Conservation (phyloP, 75 land plant genomes). For the Ceratopteris richardii region DNA sequence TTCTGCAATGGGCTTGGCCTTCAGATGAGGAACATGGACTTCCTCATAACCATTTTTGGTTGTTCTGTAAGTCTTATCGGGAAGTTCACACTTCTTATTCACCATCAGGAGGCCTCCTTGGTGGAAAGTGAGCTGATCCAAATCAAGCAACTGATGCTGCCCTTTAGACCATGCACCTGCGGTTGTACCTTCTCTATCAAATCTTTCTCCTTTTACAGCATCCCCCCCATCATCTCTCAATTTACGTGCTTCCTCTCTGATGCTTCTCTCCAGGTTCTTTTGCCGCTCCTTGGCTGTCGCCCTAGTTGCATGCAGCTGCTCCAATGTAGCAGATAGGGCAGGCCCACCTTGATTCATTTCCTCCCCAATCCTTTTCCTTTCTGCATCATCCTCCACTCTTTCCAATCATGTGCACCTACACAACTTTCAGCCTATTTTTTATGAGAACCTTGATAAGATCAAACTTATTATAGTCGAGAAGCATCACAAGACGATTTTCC, state of each 20-base stretch:
- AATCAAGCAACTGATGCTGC: conserved; percentile 69
- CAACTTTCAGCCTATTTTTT: conserved; percentile 69
- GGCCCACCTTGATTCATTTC: conserved; percentile 64
- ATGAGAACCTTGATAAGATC: conserved; percentile 68
- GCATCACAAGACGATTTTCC: conserved; percentile 60
- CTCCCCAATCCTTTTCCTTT: conserved; percentile 79
- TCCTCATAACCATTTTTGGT: conserved; percentile 81
- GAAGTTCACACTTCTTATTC: conserved; percentile 75
- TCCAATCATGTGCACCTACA: conserved; percentile 88
- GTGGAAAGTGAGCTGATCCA: conserved; percentile 65
- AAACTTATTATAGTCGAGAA: conserved; percentile 80
- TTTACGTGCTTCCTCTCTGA: conserved; percentile 82
- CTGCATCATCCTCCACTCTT: conserved; percentile 77
- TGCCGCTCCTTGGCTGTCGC: conserved; percentile 94
- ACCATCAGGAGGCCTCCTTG: conserved; percentile 81
- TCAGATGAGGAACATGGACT: conserved; percentile 78
- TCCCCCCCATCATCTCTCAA: conserved; percentile 74
- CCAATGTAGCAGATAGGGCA: conserved; percentile 53
- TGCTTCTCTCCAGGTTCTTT: conserved; percentile 78
- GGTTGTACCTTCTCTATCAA: conserved; percentile 51
- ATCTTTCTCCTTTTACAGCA: conserved; percentile 32
- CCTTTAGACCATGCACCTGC: conserved; percentile 69
- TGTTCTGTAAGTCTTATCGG: conserved; percentile 49
- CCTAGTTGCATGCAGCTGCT: conserved; percentile 97
- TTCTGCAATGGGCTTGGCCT: conserved; percentile 52